These are phyloP conservation scores for Neckera pumila DNA, from an alignment of 225 moss, liverwort and hornwort species.

Conservation along the genomic window DNA sequence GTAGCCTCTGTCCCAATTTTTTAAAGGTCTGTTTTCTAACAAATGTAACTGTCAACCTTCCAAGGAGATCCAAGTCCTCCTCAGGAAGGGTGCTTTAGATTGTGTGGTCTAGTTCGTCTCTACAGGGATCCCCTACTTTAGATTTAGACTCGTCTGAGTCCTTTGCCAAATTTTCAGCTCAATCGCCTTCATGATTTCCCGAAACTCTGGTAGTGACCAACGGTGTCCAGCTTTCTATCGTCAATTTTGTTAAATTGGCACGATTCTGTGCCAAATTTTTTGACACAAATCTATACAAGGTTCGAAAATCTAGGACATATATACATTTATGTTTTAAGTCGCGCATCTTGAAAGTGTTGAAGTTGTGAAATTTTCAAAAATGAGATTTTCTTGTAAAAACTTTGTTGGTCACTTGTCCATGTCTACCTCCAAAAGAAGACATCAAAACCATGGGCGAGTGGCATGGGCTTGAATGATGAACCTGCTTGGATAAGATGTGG, in stretches of 20 bases:
- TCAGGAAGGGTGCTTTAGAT: not conserved
- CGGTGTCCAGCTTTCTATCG: not conserved
- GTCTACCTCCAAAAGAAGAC: not conserved
- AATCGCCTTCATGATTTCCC: too few species aligned
- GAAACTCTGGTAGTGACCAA: not conserved
- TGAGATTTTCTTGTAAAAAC: too few species aligned
- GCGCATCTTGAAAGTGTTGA: not conserved
- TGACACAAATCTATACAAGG: not conserved
- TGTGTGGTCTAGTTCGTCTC: not conserved
- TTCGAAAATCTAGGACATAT: not conserved
- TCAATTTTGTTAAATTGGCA: not conserved
- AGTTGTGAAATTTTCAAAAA: not conserved
- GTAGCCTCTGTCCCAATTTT: not conserved
- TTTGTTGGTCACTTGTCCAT: not conserved
- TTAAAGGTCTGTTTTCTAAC: not conserved
- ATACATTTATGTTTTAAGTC: too few species aligned
- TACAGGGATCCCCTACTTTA: not conserved
- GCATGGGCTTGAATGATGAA: not conserved
- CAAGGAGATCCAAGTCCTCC: too few species aligned
- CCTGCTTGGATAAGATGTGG: not conserved
- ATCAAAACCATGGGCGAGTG: not conserved
- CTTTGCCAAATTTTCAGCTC: not conserved
- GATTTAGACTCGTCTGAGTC: too few species aligned
- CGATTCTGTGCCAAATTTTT: not conserved
- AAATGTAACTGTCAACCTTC: not conserved